phyloP scores from a whole-genome alignment of 225 moss, liverwort and hornwort genomes.

The Ulota crispa region DNA sequence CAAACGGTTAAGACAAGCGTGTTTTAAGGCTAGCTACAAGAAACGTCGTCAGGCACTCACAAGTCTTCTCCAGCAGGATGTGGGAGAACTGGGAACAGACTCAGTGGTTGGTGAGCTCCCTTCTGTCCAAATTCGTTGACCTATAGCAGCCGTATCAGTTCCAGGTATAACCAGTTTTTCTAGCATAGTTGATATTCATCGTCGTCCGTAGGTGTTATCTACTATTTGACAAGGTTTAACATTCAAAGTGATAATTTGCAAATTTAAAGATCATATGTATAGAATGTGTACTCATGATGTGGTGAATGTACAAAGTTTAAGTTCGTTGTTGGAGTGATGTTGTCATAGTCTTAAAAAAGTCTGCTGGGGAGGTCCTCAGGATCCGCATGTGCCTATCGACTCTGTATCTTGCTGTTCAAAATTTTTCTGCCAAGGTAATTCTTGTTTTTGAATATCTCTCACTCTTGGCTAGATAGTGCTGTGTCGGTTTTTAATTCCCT shows the following conservation, averaged over 20 bases:
- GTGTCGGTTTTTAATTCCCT: background rate
- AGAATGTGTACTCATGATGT: background rate
- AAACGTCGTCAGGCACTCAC: constrained; percentile 96
- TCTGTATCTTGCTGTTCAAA: background rate
- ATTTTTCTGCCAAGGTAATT: background rate
- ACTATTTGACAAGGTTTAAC: constrained; percentile 4
- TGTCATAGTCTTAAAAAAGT: background rate
- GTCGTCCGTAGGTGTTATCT: background rate
- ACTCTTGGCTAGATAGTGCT: background rate
- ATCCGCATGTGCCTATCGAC: background rate
- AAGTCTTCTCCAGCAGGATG: constrained; percentile 80
- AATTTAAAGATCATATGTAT: background rate
- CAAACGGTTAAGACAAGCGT: constrained; percentile 92
- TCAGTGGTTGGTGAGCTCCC: constrained; percentile 86
- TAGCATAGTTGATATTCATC: background rate
- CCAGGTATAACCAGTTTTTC: constrained; percentile 5
- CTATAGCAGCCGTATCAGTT: constrained; percentile 6
- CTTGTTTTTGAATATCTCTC: background rate
- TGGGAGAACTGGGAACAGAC: constrained; percentile 61
- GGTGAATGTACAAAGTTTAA: background rate
- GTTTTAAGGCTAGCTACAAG: constrained; percentile 99
- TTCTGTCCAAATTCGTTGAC: constrained; percentile 84
- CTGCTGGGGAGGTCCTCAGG: background rate
- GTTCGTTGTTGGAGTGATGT: background rate
- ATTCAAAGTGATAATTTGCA: constrained; percentile 10